Evolutionary conservation across 768 basidiomycete species (phyloP).

Genomic region (Xerocomus brunneocitrinus): DNA sequence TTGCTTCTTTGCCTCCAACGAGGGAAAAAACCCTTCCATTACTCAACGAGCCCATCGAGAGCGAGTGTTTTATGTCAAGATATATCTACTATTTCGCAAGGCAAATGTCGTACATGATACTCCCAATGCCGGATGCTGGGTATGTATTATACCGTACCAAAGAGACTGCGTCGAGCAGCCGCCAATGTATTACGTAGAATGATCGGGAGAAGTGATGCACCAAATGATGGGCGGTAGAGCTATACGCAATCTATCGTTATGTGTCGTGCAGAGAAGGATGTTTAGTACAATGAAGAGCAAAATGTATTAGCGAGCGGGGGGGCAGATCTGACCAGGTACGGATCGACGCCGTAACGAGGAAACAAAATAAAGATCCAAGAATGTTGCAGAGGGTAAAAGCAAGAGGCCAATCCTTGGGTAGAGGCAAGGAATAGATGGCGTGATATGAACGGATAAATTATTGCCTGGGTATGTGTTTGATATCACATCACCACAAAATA

Average conservation of each 20-base stretch:
- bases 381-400: slow-evolving; percentile 1
- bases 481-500: slow-evolving; percentile 1
- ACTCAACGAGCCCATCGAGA: background rate
- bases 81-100: background rate
- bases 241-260: slow-evolving; percentile 5
- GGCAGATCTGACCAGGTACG: background rate
- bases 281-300: slow-evolving; percentile 11
- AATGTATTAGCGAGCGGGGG: slow-evolving; percentile 5
- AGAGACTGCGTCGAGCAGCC: background rate
- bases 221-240: background rate
- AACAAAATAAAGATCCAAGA: slow-evolving; percentile 12
- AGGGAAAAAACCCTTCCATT: background rate
- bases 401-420: slow-evolving; percentile 2
- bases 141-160: background rate
- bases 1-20: too few species aligned
- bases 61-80: background rate
- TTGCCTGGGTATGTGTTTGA: background rate
- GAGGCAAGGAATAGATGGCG: slow-evolving; percentile 9
- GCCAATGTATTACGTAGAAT: background rate
- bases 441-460: slow-evolving; percentile 33
- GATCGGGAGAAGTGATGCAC: background rate
- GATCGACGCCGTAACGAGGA: slow-evolving; percentile 4
- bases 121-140: background rate
- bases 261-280: background rate
- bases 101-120: background rate